Percentiles rank a stretch among this genome's conserved stretches.
Conservation (phyloP, 306 rosid species). For the Alnus rubra region DNA sequence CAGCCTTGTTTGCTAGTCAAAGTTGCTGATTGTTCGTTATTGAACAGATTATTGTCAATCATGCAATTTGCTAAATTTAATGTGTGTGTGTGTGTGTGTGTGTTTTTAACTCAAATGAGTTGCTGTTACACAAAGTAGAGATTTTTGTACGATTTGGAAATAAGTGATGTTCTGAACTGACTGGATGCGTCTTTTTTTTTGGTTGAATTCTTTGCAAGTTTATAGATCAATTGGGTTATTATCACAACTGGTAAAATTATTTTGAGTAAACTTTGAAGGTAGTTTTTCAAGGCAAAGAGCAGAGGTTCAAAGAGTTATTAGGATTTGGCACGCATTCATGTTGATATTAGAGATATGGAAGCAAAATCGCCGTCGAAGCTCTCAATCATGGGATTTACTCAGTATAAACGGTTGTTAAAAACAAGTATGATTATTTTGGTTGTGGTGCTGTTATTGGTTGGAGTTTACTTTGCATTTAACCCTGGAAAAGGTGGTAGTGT, state of each 20-base stretch:
- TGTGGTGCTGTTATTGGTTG: conserved; percentile 41
- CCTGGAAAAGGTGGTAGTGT: conserved; percentile 20
- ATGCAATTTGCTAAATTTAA: background rate
- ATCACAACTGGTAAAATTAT: background rate
- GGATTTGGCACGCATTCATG: conserved; percentile 6
- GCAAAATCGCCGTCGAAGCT: conserved; percentile 66
- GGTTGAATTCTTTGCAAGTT: background rate
- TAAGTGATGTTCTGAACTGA: background rate
- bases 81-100: background rate
- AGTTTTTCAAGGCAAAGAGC: background rate
- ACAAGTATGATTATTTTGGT: conserved; percentile 27
- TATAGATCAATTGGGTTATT: background rate
- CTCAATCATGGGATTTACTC: conserved; percentile 31
- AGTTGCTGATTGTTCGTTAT: background rate
- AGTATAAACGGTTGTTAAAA: conserved; percentile 33
- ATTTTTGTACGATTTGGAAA: background rate
- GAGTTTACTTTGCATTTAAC: conserved; percentile 45
- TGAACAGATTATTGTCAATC: background rate
- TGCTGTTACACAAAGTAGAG: background rate
- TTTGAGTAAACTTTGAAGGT: background rate
- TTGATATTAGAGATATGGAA: conserved; percentile 49
- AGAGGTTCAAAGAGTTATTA: conserved; percentile 9
- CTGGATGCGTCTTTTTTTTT: background rate
- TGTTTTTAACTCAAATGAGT: background rate
- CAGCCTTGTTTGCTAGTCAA: background rate